Base-by-base conservation (phyloP, 2,329 filamentous ascomycete species). In the Aspergillus clavatus region DNA sequence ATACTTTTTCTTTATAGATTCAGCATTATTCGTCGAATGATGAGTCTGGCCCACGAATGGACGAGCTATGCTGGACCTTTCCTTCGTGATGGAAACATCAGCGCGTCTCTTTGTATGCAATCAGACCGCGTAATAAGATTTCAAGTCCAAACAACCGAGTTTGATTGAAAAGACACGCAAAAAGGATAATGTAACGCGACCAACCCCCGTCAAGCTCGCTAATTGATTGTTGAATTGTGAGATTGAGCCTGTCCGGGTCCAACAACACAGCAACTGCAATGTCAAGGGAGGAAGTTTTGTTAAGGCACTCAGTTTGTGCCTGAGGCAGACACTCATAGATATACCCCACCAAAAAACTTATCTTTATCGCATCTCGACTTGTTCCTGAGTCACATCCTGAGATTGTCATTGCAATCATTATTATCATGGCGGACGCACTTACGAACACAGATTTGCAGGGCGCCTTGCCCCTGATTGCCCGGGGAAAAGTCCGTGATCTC, bases 401-500 rank as follows among this genome's bases (percentile, higher is more conserved):
- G 31, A 35, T 35, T 35, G 18, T 35, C 18, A 21, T 21, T 21
- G 31, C 18, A 21, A 21, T 21, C 19, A 35, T 16, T 18, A 5
- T n/a, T n/a, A n/a, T 33, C 14, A 35, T 35, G 31, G 31, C 21
- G 5, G 21, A 63, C 43, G 62, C 68, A 46, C 55, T 73, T 38
- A 71, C 69, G 27, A 60, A 58, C 27, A 68, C 68, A 39, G 69
- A 74, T 45, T 63, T 77, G 26, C 62, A 69, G 50, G 67, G 63
- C 22, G 57, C 62, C n/a, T 56, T 77, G 50, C 72, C 71, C 23
- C 64, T 76, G 42, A 64, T 84, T 38, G 78, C 80, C 6, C 75
- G 76, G 29, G 82, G 82, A 52, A 94, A 94, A 72, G 89, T 94
- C 21, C 82, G 88, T 60, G 87, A 94, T 61, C 78, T 94, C 28